phyloP scores from a whole-genome alignment of 768 basidiomycete species.

The Phaffia australis region DNA sequence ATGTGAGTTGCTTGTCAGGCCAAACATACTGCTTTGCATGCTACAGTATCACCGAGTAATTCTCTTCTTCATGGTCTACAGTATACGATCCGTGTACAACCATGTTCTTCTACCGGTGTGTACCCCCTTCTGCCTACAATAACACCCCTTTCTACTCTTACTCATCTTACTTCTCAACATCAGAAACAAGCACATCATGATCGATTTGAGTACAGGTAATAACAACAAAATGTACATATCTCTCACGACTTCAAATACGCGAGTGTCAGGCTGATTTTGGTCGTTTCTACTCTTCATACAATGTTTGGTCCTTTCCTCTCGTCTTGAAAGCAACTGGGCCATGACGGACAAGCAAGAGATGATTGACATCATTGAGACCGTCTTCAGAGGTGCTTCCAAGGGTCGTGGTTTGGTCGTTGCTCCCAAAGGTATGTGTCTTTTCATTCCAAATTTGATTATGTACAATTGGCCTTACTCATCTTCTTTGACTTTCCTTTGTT shows the following conservation, averaged over 20 bases:
- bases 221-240: slow-evolving; percentile 90
- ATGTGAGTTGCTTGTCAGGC: slow-evolving; percentile 44
- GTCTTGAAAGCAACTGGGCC: slow-evolving; percentile 73
- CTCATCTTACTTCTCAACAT: too few relatives aligned
- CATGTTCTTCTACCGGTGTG: slow-evolving; percentile 32
- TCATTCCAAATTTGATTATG: background rate
- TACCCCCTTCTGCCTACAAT: background rate
- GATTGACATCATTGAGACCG: slow-evolving; percentile 96
- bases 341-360: slow-evolving; percentile 99
- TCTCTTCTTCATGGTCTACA: background rate
- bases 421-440: slow-evolving; percentile 60
- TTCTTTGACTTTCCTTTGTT: background rate
- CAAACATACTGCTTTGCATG: background rate
- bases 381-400: slow-evolving; percentile 94
- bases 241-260: background rate
- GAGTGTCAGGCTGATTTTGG: background rate
- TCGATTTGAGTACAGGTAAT: slow-evolving; percentile 98
- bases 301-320: background rate
- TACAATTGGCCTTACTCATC: background rate
- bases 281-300: background rate
- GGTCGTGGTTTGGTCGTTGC: slow-evolving; percentile 96
- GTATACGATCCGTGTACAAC: slow-evolving; percentile 84
- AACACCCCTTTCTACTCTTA: background rate
- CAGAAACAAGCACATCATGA: slow-evolving; percentile 99
- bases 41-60: background rate